These are phyloP conservation scores for Scenedesmus sp. DNA, from an alignment of 163 green algal genomes.

Conservation along the genomic window DNA sequence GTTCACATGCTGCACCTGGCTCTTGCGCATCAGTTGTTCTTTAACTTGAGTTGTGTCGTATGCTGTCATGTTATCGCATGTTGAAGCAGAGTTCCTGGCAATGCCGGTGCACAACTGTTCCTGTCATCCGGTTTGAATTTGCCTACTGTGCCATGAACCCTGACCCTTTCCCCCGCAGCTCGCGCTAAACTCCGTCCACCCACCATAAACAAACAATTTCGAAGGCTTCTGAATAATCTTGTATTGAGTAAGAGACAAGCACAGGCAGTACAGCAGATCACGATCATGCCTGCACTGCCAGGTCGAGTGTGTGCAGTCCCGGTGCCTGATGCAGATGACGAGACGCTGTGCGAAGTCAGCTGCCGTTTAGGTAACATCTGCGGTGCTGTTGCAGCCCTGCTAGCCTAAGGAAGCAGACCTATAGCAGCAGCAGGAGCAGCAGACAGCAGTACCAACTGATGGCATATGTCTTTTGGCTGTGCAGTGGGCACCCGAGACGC, in stretches of 20 bases:
- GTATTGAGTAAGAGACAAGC: background rate
- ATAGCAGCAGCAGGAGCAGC: background rate
- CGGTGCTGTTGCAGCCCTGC: background rate
- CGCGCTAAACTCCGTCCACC: too few species aligned
- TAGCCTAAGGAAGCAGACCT: background rate
- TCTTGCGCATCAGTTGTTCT: too few species aligned
- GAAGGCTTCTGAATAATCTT: too few species aligned
- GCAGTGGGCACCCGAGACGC: conserved; percentile 10
- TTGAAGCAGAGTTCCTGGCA: background rate
- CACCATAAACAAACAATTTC: background rate
- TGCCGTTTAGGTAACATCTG: conserved; percentile 13
- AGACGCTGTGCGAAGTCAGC: conserved; percentile 13
- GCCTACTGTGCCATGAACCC: background rate
- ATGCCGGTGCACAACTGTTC: background rate
- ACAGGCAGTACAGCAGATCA: background rate
- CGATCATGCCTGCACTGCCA: conserved; percentile 7
- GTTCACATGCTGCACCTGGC: too few species aligned
- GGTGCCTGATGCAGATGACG: conserved; percentile 8
- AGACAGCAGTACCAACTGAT: background rate
- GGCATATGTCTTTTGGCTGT: background rate
- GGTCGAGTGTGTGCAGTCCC: background rate
- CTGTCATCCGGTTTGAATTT: background rate
- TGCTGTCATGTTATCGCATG: background rate
- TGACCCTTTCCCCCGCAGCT: too few species aligned
- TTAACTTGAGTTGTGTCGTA: too few species aligned